These are phyloP conservation scores for Linnemannia hyalina DNA, from an alignment of 192 early-diverging fungal genomes.

Conservation along the genomic window DNA sequence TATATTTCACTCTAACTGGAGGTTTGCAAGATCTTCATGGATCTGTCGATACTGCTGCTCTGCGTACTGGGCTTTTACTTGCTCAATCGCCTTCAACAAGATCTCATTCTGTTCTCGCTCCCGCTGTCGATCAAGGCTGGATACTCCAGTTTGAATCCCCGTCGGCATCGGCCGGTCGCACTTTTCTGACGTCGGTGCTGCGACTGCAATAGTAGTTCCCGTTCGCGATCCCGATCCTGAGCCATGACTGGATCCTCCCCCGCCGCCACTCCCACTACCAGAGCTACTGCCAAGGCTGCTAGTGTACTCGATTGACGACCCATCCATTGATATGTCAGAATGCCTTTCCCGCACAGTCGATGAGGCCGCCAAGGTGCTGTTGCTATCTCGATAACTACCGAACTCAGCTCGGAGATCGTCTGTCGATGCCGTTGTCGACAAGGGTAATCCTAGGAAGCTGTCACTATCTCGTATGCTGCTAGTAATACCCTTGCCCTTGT, in stretches of 20 bases:
- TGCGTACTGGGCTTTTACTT: not conserved
- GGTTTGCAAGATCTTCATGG: not conserved
- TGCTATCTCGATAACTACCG: not conserved
- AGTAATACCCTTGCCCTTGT: not conserved
- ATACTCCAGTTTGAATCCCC: not conserved
- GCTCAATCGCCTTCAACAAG: not conserved
- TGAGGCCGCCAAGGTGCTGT: not conserved
- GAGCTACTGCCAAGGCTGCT: not conserved
- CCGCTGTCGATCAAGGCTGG: not conserved
- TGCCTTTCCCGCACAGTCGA: not conserved
- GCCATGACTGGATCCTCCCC: not conserved
- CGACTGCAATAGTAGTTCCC: not conserved
- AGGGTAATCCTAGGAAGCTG: not conserved
- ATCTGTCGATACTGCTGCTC: not conserved
- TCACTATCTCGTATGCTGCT: not conserved
- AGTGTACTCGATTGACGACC: not conserved
- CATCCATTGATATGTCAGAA: not conserved
- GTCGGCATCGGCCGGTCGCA: not conserved
- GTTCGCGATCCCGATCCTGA: not conserved
- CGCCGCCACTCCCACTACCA: not conserved
- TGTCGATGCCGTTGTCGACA: not conserved
- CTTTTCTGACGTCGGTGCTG: not conserved
- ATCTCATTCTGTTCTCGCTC: not conserved
- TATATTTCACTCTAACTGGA: not conserved
- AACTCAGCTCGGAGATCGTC: not conserved